phyloP scores from a whole-genome alignment of 495 filamentous ascomycete genomes.

The Daldinia bambusicola region DNA sequence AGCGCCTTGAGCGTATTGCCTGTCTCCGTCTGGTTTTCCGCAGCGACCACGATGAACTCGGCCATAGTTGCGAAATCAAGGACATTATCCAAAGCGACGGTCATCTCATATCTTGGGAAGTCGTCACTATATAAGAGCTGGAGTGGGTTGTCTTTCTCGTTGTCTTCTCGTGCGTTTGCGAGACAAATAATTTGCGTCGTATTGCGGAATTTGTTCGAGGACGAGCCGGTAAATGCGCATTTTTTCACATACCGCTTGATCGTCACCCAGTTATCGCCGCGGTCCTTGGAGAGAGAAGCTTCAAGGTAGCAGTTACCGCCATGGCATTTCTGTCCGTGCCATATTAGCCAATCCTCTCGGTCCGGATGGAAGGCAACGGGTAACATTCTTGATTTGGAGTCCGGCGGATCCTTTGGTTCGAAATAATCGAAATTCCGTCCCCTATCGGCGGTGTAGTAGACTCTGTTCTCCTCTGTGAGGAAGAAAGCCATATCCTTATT shows the following conservation, averaged over 20 bases:
- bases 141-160: constrained; percentile 67
- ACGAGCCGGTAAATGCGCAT: constrained; percentile 82
- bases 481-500: constrained; percentile 87
- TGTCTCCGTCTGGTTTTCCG: constrained; percentile 67
- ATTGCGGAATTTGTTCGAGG: constrained; percentile 66
- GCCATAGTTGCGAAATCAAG: constrained; percentile 90
- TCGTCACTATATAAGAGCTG: constrained; percentile 78
- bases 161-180: constrained; percentile 72
- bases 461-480: constrained; percentile 71
- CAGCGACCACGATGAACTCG: constrained; percentile 93
- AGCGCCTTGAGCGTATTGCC: constrained; percentile 71
- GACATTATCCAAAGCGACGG: constrained; percentile 71
- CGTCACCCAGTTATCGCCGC: constrained; percentile 78
- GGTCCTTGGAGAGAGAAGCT: constrained; percentile 76
- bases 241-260: constrained; percentile 73
- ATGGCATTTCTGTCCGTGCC: constrained; percentile 74
- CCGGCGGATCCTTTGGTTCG: constrained; percentile 62
- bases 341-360: constrained; percentile 86
- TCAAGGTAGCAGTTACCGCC: constrained; percentile 75
- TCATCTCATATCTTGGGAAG: constrained; percentile 70
- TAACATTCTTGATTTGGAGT: constrained; percentile 42
- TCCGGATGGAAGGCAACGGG: constrained; percentile 81
- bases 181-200: constrained; percentile 84
- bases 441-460: constrained; percentile 82
- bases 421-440: constrained; percentile 75